A percentile compares a stretch with the other conserved stretches of the same genome.
phyloP scores from a whole-genome alignment of 768 basidiomycete species.

The Mycena chlorophos region DNA sequence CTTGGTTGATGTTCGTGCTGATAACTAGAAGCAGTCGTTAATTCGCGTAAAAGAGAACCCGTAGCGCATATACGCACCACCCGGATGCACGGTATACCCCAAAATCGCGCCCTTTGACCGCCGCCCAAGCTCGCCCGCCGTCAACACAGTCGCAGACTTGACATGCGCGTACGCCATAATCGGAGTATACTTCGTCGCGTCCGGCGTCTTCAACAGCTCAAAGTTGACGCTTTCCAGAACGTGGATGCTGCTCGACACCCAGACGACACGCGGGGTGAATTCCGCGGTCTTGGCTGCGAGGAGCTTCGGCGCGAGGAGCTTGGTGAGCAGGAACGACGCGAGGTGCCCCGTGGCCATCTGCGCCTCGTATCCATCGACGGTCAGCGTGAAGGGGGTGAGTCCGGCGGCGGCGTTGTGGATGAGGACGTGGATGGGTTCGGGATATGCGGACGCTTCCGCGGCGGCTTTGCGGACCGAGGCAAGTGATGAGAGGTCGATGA shows the following conservation, averaged over 20 bases:
- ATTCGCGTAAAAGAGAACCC: background rate
- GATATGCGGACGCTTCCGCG: conserved; percentile 2
- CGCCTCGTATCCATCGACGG: background rate
- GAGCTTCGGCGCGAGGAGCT: background rate
- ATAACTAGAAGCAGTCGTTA: background rate
- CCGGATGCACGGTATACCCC: conserved; percentile 5
- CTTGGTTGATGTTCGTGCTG: conserved; percentile 7
- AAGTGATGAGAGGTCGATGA: conserved; percentile 8
- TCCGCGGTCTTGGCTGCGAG: background rate
- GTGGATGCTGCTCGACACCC: background rate
- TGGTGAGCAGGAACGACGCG: background rate
- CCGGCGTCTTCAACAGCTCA: background rate
- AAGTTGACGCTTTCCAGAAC: too few relatives aligned
- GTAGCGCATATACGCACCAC: background rate
- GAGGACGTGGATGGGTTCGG: conserved; percentile 2
- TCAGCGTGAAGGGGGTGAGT: background rate
- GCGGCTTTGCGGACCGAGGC: conserved; percentile 9
- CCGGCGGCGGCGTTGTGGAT: conserved; percentile 1
- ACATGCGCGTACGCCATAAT: background rate
- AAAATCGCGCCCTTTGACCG: background rate
- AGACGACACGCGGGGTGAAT: background rate
- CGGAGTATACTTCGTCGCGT: background rate
- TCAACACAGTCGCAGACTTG: background rate
- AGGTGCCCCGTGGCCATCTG: background rate
- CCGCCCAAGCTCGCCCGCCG: background rate